A percentile compares a stretch with the other conserved stretches of the same genome.
phyloP scores from a whole-genome alignment of 345 rosid genomes.

The Pistacia integerrima region DNA sequence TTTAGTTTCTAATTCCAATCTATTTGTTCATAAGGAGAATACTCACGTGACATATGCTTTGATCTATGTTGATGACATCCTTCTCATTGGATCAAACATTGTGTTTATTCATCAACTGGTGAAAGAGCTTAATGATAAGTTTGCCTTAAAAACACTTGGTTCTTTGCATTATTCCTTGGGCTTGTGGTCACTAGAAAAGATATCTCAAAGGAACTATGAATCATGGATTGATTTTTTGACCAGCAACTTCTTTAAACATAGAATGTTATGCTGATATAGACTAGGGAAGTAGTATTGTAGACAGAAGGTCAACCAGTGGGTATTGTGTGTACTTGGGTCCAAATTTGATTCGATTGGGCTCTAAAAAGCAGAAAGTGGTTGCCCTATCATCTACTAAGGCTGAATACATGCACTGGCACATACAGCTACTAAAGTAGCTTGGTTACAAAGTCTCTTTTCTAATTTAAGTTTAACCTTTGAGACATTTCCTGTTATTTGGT shows the following conservation, averaged over 20 bases:
- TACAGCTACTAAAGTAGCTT: background rate
- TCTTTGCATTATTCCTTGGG: too few relatives aligned
- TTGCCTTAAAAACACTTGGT: too few relatives aligned
- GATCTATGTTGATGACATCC: too few relatives aligned
- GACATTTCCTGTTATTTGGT: background rate
- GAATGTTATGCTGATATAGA: background rate
- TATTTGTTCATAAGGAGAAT: too few relatives aligned
- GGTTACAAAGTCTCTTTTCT: background rate
- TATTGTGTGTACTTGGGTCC: background rate
- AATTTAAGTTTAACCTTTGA: too few relatives aligned
- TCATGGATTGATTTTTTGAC: background rate
- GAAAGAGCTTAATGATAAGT: too few relatives aligned
- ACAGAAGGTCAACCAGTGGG: background rate
- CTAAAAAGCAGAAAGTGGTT: background rate
- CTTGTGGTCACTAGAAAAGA: background rate
- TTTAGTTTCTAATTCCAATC: too few relatives aligned
- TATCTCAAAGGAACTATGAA: accelerated
- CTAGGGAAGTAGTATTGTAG: background rate
- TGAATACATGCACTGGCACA: background rate
- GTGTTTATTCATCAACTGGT: too few relatives aligned
- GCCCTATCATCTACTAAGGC: background rate
- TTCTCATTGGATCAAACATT: too few relatives aligned
- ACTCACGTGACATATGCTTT: too few relatives aligned
- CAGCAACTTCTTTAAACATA: accelerated
- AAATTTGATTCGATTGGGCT: background rate